Evolutionary conservation across 805 yeast species (phyloP), one percentile per base, ranked within the genome.

Genomic region (Torulaspora maleeae): DNA sequence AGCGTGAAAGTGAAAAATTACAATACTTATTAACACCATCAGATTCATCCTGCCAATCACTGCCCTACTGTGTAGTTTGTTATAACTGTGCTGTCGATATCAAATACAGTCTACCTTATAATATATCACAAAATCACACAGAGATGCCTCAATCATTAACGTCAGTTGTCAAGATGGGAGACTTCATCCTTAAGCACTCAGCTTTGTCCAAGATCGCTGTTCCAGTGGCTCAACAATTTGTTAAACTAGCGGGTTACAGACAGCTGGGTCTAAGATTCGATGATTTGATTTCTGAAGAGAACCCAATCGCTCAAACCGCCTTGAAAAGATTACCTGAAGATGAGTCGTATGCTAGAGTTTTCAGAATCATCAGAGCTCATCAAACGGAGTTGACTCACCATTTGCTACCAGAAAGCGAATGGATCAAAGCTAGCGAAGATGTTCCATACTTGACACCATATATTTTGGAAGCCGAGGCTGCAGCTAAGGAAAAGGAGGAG

Each of bases 381-480:
- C 99, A 93, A 76, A 77, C 80, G 45, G 77, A 90, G 39, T 75
- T 90, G 56, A 75, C 90, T 46, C 95, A 88, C 68, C 89, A 86
- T 62, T 70, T 93, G 50, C 77, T 93, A 60, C 95, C 98, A 60
- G 75, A 79, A 51, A 77, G 77, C 62, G 83, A 91, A 71, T 84
- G 83, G 60, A 74, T 86, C 51, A 79, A 81, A 67, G 79, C 88
- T 25, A 86, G 81, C 63, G 91, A 91, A 52, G 95, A 87, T 68
- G 70, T 71, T 47, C 85, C 85, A 58, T 90, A 89, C 74, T 76
- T 93, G 64, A 70, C 86, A 49, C 97, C 96, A 58, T 86, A 85
- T 74, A 74, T 93, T 51, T 78, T 90, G 63, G 97, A 93, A 76
- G 95, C 91, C 51, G 98, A 93, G 75, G 87, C 86, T 60, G 97